phyloP scores from a whole-genome alignment of 768 basidiomycete species.

The Mycena rebaudengoi region DNA sequence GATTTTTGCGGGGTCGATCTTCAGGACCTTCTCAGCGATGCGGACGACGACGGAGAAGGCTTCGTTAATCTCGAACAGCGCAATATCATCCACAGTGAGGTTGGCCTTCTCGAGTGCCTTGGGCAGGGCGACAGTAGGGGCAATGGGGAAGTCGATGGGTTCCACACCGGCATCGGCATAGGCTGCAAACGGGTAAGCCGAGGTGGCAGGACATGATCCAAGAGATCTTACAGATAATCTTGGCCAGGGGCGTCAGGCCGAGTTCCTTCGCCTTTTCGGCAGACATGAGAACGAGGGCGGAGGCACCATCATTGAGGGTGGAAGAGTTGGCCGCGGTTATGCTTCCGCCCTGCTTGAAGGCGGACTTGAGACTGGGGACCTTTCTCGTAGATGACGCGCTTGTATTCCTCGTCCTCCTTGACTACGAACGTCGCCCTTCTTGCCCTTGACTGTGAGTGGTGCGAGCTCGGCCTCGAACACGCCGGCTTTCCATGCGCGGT shows the following conservation, averaged over 20 bases:
- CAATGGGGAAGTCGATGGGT: constrained; percentile 96
- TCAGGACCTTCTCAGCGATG: constrained; percentile 88
- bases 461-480: constrained; percentile 89
- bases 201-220: constrained; percentile 9
- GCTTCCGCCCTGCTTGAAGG: constrained; percentile 88
- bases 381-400: constrained; percentile 96
- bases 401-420: constrained; percentile 97
- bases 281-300: constrained; percentile 94
- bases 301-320: constrained; percentile 94
- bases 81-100: constrained; percentile 82
- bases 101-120: constrained; percentile 88
- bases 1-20: constrained; percentile 86
- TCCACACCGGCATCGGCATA: constrained; percentile 97
- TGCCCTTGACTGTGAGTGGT: constrained; percentile 89
- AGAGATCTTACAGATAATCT: constrained; percentile 83
- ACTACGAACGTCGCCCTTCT: constrained; percentile 93
- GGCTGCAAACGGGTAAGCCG: constrained; percentile 55
- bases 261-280: constrained; percentile 92
- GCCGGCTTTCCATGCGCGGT: constrained; percentile 88
- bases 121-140: constrained; percentile 92
- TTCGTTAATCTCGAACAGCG: constrained; percentile 96
- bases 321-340: constrained; percentile 99
- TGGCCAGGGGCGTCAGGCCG: constrained; percentile 92
- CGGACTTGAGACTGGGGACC: constrained; percentile 85
- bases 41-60: constrained; percentile 96